Base-by-base conservation (phyloP, 2,329 filamentous ascomycete species). In the Monilinia fructicola region DNA sequence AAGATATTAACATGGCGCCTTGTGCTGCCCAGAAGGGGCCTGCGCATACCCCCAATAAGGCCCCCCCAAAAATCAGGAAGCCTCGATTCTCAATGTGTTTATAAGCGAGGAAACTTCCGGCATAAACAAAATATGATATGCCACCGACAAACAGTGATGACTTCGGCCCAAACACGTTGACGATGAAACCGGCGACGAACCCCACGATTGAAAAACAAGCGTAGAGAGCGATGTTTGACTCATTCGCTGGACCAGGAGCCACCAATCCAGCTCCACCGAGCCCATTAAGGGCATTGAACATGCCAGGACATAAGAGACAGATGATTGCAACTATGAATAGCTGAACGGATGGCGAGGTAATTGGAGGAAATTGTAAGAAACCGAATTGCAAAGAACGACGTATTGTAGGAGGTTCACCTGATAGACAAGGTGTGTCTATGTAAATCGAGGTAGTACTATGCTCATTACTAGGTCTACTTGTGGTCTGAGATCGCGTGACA, bases 1-100 rank as follows among this genome's bases (percentile, higher is more conserved):
- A 96, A 59, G 90, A 87, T 87, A 96, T 93, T 87, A 93, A 92
- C 74, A 93, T 90, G 69, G 89, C 86, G 67, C 90, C 90, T 78
- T 93, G 90, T 1, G 89, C 90, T n/a, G 87, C 88, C 90, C 90
- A 94, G 54, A 93, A 82, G 52, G 93, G 82, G 73, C 88, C 90
- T 53, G 90, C 90, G 75, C 89, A 92, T 67, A 91, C 79, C 76
- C 91, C 91, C 58, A 93, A 84, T 69, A 91, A 82, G 18, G 87
- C 86, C 69, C 90, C 90, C 3, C 90, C 85, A 72, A 93, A 92
- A 72, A 90, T 84, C 75, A 88, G 85, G 77, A 91, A 93, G 68
- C 87, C 88, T 14, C 38, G 42, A 54, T 67, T 70, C 68, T 82
- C 78, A 76, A 81, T 65, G 79, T 91, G 87, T 74, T 85, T 87